Conservation (phyloP, 768 basidiomycete genomes). For the Boletus huronensis region DNA sequence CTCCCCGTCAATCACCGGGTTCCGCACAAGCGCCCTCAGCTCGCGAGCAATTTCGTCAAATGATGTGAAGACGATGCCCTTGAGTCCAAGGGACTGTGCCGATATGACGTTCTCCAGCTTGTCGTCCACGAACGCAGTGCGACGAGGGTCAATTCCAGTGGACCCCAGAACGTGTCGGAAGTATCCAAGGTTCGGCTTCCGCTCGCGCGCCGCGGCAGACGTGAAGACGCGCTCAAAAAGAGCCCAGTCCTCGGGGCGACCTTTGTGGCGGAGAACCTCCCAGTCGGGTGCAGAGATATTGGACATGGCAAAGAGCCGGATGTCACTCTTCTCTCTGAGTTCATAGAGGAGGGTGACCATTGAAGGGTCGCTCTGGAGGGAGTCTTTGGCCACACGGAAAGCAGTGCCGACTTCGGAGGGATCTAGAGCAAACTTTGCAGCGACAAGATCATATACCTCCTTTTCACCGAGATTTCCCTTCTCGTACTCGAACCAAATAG, state of each 20-base stretch:
- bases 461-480: conserved; percentile 3
- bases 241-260: conserved; percentile 12
- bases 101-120: conserved; percentile 21
- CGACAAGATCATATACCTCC: too few relatives aligned
- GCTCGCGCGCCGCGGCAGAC: conserved; percentile 15
- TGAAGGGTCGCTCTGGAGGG: conserved; percentile 9
- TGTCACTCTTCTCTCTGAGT: conserved; percentile 3
- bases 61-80: conserved; percentile 20
- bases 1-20: conserved; percentile 15
- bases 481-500: conserved; percentile 21
- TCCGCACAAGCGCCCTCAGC: conserved; percentile 14
- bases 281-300: conserved; percentile 22
- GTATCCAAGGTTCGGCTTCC: conserved; percentile 21
- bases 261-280: conserved; percentile 17
- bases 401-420: conserved; percentile 8
- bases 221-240: conserved; percentile 22
- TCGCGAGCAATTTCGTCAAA: conserved; percentile 12
- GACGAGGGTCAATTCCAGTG: conserved; percentile 16
- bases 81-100: conserved; percentile 18
- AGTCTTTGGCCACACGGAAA: conserved; percentile 2
- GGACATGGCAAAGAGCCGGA: conserved; percentile 22
- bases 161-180: conserved; percentile 14
- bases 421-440: conserved; percentile 14
- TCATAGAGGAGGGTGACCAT: conserved; percentile 18
- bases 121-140: conserved; percentile 24